Percentiles rank a stretch among this genome's conserved stretches.
These are phyloP conservation scores for Panaeolus papilionaceus DNA, from an alignment of 768 basidiomycete species.

Conservation along the genomic window DNA sequence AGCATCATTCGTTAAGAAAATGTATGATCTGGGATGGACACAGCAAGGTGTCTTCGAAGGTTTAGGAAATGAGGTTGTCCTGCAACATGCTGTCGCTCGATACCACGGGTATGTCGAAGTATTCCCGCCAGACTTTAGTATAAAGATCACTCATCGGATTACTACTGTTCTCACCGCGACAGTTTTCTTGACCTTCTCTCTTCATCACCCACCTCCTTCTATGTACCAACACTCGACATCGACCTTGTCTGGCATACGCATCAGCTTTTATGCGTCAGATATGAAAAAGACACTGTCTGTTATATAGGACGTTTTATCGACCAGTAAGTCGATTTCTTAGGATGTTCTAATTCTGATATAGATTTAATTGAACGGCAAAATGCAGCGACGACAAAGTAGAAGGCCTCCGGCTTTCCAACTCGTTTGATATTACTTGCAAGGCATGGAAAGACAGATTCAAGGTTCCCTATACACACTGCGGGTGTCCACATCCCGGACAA, in stretches of 20 bases:
- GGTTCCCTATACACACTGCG: constrained; percentile 19
- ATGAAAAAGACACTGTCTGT: constrained; percentile 47
- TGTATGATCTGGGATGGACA: constrained; percentile 59
- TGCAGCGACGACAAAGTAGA: constrained; percentile 38
- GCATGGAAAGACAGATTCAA: constrained; percentile 29
- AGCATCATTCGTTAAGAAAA: constrained; percentile 56
- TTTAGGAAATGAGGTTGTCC: constrained; percentile 43
- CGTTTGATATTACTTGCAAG: constrained; percentile 32
- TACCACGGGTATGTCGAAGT: constrained; percentile 56
- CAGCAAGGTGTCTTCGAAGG: neutral
- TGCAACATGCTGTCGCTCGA: constrained; percentile 35
- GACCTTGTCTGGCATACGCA: constrained; percentile 83
- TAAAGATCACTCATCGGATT: neutral
- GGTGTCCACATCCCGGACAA: neutral
- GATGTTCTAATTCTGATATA: neutral
- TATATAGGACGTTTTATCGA: constrained; percentile 53
- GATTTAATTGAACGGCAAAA: constrained; percentile 28
- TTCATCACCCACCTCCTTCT: constrained; percentile 44
- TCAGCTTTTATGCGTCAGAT: constrained; percentile 56
- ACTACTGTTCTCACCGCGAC: neutral
- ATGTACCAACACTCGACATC: constrained; percentile 70
- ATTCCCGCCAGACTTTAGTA: neutral
- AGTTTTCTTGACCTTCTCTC: constrained; percentile 63
- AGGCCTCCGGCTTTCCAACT: constrained; percentile 24
- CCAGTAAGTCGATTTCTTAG: constrained; percentile 46